Evolutionary conservation across 2,329 filamentous ascomycete genomes (phyloP).

Genomic region (Coniochaeta ligniaria): DNA sequence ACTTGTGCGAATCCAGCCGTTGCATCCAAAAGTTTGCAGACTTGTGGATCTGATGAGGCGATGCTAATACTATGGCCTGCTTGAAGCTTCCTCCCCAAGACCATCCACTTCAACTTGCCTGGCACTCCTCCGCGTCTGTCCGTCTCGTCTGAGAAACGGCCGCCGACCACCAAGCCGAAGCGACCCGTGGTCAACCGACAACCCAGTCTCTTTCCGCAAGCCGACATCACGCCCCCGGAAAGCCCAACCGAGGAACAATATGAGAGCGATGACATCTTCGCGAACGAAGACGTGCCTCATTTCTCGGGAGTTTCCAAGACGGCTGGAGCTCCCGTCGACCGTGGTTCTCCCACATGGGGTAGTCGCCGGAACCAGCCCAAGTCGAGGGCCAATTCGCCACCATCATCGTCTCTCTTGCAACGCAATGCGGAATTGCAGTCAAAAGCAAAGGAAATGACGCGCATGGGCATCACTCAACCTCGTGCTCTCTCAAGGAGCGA

Average conservation of each 20-base stretch:
- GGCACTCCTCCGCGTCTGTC: conserved; percentile 36
- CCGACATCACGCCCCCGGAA: conserved; percentile 46
- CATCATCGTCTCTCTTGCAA: conserved; percentile 62
- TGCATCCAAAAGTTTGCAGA: neutral
- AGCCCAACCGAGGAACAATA: conserved; percentile 42
- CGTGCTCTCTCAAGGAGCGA: conserved; percentile 45
- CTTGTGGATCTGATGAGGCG: neutral
- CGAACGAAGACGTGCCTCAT: conserved; percentile 42
- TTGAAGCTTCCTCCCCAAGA: conserved; percentile 81
- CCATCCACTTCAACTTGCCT: conserved; percentile 74
- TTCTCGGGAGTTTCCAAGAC: conserved; percentile 33
- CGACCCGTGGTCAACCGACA: conserved; percentile 24
- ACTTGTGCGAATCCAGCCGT: neutral
- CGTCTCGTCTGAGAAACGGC: conserved; percentile 17
- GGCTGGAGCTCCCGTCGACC: conserved; percentile 63
- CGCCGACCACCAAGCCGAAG: conserved; percentile 11
- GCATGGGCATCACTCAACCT: conserved; percentile 52
- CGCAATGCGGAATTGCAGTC: conserved; percentile 37
- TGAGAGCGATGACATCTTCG: conserved; percentile 39
- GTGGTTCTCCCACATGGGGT: conserved; percentile 72
- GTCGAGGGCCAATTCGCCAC: conserved; percentile 66
- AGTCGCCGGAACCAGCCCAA: conserved; percentile 68
- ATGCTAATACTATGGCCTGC: conserved; percentile 4
- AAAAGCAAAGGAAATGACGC: conserved; percentile 51
- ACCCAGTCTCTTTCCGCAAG: conserved; percentile 45